Evolutionary conservation across 2,329 filamentous ascomycete species (phyloP).

Genomic region (Aspergillus pseudoglaucus): DNA sequence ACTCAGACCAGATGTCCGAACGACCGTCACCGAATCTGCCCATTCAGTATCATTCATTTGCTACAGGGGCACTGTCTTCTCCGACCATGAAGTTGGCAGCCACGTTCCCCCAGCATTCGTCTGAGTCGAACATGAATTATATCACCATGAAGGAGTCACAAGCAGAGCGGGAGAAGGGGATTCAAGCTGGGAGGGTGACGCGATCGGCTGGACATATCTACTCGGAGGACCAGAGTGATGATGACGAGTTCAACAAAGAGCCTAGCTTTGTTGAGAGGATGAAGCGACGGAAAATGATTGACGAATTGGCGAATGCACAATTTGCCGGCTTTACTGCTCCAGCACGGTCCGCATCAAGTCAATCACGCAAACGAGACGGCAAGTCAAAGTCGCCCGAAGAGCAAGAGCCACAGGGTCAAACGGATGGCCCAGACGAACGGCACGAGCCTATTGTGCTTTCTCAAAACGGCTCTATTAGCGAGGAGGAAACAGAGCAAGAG

Average conservation of each 20-base stretch:
- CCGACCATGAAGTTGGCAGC: constrained; percentile 28
- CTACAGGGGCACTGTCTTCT: constrained; percentile 27
- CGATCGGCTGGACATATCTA: constrained; percentile 30
- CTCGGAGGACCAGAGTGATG: constrained; percentile 32
- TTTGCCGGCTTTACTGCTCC: constrained; percentile 31
- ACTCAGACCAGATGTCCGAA: constrained; percentile 37
- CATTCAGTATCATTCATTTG: constrained; percentile 32
- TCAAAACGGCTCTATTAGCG: constrained; percentile 23
- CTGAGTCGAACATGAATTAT: constrained; percentile 39
- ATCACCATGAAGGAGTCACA: constrained; percentile 44
- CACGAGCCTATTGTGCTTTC: background rate
- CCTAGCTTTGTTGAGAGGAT: constrained; percentile 32
- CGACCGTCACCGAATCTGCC: constrained; percentile 45
- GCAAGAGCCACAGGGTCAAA: background rate
- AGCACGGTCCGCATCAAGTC: constrained; percentile 11
- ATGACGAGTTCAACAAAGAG: constrained; percentile 37
- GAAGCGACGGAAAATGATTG: constrained; percentile 25
- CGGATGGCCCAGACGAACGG: background rate
- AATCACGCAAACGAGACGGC: constrained; percentile 3
- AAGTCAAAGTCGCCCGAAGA: background rate
- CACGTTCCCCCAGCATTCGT: constrained; percentile 29
- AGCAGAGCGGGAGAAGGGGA: constrained; percentile 31
- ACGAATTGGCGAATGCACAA: constrained; percentile 29
- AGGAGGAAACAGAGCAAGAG: constrained; percentile 44
- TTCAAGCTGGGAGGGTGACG: constrained; percentile 24